These are phyloP conservation scores for Salvia sclarea DNA, from an alignment of 305 asterid species.

Conservation along the genomic window DNA sequence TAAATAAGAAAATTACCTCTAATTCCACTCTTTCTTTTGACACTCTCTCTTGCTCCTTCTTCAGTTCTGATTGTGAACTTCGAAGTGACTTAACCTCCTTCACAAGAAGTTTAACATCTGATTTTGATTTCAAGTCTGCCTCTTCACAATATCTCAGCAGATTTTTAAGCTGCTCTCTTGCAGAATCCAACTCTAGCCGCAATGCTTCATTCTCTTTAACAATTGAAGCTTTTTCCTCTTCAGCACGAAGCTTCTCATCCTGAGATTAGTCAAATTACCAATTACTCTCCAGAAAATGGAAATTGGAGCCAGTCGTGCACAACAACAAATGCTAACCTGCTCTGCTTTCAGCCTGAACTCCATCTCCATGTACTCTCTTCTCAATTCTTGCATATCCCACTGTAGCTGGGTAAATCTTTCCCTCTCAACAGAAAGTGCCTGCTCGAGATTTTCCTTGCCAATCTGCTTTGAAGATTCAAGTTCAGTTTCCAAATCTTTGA, in stretches of 20 bases:
- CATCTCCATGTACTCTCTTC: slow-evolving; percentile 53
- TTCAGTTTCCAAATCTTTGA: slow-evolving; percentile 63
- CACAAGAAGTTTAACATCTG: slow-evolving; percentile 54
- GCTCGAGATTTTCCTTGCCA: slow-evolving; percentile 61
- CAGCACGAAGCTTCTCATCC: slow-evolving; percentile 48
- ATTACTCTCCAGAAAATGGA: not conserved
- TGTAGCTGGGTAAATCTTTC: slow-evolving; percentile 60
- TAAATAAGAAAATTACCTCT: slow-evolving; percentile 42
- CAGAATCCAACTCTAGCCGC: slow-evolving; percentile 48
- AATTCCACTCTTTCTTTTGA: slow-evolving; percentile 48
- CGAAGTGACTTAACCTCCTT: slow-evolving; percentile 70
- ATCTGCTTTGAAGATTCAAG: slow-evolving; percentile 47
- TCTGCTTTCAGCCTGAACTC: slow-evolving; percentile 50
- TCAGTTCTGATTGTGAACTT: slow-evolving; percentile 54
- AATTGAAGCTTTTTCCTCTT: slow-evolving; percentile 37
- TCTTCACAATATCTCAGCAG: slow-evolving; percentile 53
- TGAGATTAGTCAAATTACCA: slow-evolving; percentile 29
- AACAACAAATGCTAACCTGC: slow-evolving; percentile 48
- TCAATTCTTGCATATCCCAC: slow-evolving; percentile 74
- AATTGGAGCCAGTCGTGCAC: slow-evolving; percentile 4
- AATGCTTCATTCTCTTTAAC: slow-evolving; percentile 51
- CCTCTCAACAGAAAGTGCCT: slow-evolving; percentile 50
- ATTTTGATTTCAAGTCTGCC: slow-evolving; percentile 49
- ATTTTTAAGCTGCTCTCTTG: slow-evolving; percentile 48
- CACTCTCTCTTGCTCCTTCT: slow-evolving; percentile 53